A percentile compares a stretch with the other conserved stretches of the same genome.
Evolutionary conservation across 1,139 yeast species (phyloP).

Genomic region (Sugiyamaella paludigena): DNA sequence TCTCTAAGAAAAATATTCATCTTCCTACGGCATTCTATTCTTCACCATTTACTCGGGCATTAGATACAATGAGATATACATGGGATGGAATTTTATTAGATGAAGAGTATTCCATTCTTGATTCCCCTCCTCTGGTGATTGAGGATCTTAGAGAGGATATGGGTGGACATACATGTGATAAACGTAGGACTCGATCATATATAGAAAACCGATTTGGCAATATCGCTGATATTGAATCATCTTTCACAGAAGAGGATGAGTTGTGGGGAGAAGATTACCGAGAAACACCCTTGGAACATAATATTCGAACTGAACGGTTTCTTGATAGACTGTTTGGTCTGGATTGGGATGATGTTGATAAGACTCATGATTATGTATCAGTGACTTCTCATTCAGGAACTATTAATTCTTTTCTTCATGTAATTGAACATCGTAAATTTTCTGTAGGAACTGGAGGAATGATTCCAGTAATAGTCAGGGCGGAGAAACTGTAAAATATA

Average conservation of each 20-base stretch:
- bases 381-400: constrained; percentile 66
- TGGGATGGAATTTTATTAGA: constrained; percentile 48
- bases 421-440: constrained; percentile 53
- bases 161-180: constrained; percentile 70
- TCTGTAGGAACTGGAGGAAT: constrained; percentile 64
- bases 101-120: constrained; percentile 8
- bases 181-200: constrained; percentile 46
- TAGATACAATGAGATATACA: constrained; percentile 56
- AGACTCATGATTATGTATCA: constrained; percentile 35
- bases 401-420: constrained; percentile 52
- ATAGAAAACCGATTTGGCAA: constrained; percentile 42
- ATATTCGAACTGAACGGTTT: constrained; percentile 48
- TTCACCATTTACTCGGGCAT: constrained; percentile 65
- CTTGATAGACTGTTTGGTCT: constrained; percentile 48
- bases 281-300: constrained; percentile 51
- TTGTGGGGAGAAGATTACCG: constrained; percentile 44
- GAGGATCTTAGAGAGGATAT: constrained; percentile 66
- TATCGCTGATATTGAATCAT: constrained; percentile 41
- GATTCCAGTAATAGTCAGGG: constrained; percentile 54
- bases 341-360: constrained; percentile 29
- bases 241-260: constrained; percentile 41
- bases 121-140: constrained; percentile 43
- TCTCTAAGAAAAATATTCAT: constrained; percentile 49
- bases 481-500: constrained; percentile 8
- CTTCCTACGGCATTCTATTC: constrained; percentile 55